These are phyloP conservation scores for Gamsiella multidivaricata DNA, from an alignment of 192 early-diverging fungal genomes.

Conservation along the genomic window DNA sequence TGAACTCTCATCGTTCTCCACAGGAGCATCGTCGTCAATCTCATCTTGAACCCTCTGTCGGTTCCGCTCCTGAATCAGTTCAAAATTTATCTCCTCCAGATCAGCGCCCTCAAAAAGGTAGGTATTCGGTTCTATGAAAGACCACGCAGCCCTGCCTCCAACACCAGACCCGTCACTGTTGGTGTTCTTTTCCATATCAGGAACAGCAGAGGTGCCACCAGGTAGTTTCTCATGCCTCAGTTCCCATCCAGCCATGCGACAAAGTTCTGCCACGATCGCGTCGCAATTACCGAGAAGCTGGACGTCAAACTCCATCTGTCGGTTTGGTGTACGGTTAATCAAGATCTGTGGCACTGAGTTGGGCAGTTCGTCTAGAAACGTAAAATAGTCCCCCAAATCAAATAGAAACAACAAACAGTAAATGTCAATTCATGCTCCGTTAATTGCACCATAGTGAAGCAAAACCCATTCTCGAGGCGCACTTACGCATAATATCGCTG, in stretches of 20 bases:
- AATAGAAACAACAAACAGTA: neutral
- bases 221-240: conserved; percentile 72
- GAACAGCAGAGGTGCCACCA: conserved; percentile 56
- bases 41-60: conserved; percentile 1
- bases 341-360: conserved; percentile 91
- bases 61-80: conserved; percentile 12
- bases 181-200: conserved; percentile 29
- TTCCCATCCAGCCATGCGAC: conserved; percentile 81
- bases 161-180: conserved; percentile 35
- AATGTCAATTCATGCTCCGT: neutral
- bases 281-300: conserved; percentile 90
- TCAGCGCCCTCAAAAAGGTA: conserved; percentile 67
- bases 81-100: conserved; percentile 23
- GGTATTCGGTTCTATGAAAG: conserved; percentile 35
- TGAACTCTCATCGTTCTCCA: neutral
- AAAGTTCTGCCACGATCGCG: conserved; percentile 83
- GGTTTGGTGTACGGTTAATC: conserved; percentile 90
- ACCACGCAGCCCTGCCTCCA: conserved; percentile 28
- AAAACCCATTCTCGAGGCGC: too few relatives aligned
- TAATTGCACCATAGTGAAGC: too few relatives aligned
- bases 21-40: neutral
- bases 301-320: conserved; percentile 90
- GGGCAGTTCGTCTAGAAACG: conserved; percentile 73
- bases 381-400: too few relatives aligned
- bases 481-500: conserved; percentile 84